phyloP scores from a whole-genome alignment of 257 asterid species.

The Thymus quinquecostatus region DNA sequence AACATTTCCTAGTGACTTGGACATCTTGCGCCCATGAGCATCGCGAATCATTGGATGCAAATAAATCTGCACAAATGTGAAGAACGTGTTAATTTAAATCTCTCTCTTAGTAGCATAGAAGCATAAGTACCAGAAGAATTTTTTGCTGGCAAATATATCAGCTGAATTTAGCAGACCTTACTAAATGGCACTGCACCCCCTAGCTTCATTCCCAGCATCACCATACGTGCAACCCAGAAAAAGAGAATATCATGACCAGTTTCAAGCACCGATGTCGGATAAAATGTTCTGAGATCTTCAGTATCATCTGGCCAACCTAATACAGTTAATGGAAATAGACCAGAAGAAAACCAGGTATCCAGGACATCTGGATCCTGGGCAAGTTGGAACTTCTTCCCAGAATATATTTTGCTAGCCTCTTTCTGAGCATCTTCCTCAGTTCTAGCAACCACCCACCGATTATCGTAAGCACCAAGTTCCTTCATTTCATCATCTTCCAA shows the following conservation, averaged over 20 bases:
- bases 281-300: slow-evolving; percentile 73
- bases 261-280: slow-evolving; percentile 92
- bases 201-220: slow-evolving; percentile 94
- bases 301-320: slow-evolving; percentile 97
- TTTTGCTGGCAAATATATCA: background rate
- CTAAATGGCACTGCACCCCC: slow-evolving; percentile 92
- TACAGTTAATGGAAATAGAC: slow-evolving; percentile 86
- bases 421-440: slow-evolving; percentile 65
- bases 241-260: slow-evolving; percentile 95
- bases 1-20: slow-evolving; percentile 97
- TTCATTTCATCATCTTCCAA: slow-evolving; percentile 72
- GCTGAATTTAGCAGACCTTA: slow-evolving; percentile 55
- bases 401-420: slow-evolving; percentile 61
- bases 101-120: background rate
- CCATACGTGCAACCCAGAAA: slow-evolving; percentile 99
- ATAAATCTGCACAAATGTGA: slow-evolving; percentile 60
- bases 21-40: slow-evolving; percentile 99
- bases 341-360: slow-evolving; percentile 98
- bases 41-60: slow-evolving; percentile 97
- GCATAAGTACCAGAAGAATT: background rate
- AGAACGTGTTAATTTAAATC: slow-evolving; percentile 14
- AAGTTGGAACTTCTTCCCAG: slow-evolving; percentile 67
- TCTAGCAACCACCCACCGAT: slow-evolving; percentile 90
- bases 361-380: slow-evolving; percentile 90
- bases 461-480: slow-evolving; percentile 65